Conservation (phyloP, 1,284 basidiomycete genomes). For the Mycosarcoma mackinlayi region DNA sequence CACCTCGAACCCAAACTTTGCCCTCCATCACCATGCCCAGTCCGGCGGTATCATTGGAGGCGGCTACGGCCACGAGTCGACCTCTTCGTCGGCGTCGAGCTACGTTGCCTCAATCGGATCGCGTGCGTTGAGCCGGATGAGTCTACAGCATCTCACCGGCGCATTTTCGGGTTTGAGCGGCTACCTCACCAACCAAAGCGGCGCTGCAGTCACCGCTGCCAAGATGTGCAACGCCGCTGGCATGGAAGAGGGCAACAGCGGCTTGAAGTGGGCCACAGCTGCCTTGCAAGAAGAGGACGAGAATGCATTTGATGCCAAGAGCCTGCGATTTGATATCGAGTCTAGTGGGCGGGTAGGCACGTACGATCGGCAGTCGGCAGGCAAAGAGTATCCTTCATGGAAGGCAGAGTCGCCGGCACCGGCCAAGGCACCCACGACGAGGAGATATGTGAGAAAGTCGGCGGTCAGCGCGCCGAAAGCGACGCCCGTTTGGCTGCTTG, state of each 20-base stretch:
- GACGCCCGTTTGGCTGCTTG: slow-evolving; percentile 37
- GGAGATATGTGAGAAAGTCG: slow-evolving; percentile 27
- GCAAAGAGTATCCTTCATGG: slow-evolving; percentile 6
- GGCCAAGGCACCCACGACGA: neutral
- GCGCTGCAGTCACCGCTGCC: slow-evolving; percentile 36
- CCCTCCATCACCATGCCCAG: slow-evolving; percentile 1
- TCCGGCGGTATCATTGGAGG: neutral
- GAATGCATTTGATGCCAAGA: neutral
- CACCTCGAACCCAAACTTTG: slow-evolving; percentile 1
- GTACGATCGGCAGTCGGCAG: slow-evolving; percentile 1
- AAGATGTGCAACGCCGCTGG: slow-evolving; percentile 43
- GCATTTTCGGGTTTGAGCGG: slow-evolving; percentile 56
- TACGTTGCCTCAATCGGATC: slow-evolving; percentile 31
- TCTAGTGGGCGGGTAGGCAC: neutral
- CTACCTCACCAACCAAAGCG: slow-evolving; percentile 47
- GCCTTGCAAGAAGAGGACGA: slow-evolving; percentile 13
- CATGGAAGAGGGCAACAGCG: slow-evolving; percentile 4
- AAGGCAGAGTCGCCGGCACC: neutral
- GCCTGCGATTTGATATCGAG: slow-evolving; percentile 14
- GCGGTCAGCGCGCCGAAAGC: slow-evolving; percentile 19
- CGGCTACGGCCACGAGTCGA: slow-evolving; percentile 24
- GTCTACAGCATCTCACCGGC: slow-evolving; percentile 48
- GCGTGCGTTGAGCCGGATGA: slow-evolving; percentile 50
- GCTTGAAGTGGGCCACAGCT: neutral
- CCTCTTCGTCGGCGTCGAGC: slow-evolving; percentile 24